Evolutionary conservation across 2,329 filamentous ascomycete genomes (phyloP).

Genomic region (Verticillium tricorpus): DNA sequence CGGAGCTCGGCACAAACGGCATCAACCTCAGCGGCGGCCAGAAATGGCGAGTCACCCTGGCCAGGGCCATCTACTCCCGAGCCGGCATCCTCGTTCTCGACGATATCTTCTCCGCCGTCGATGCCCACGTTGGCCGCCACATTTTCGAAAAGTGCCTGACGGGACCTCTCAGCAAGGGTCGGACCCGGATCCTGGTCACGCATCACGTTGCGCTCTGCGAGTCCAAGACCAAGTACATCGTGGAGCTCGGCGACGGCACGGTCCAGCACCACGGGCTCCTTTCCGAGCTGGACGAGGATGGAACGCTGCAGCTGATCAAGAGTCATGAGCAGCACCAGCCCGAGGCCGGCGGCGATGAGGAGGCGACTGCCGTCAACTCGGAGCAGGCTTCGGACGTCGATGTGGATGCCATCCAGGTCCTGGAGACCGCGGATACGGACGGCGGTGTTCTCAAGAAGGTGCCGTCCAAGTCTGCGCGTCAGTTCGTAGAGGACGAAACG

Average conservation of each 20-base stretch:
- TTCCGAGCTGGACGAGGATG: constrained; percentile 57
- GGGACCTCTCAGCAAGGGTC: constrained; percentile 62
- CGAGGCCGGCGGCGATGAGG: neutral
- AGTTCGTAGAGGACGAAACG: constrained; percentile 74
- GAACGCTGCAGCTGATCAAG: constrained; percentile 52
- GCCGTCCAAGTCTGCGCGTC: constrained; percentile 51
- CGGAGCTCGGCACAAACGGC: constrained; percentile 79
- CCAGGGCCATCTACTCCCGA: constrained; percentile 73
- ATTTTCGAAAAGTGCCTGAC: constrained; percentile 73
- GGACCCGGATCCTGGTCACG: constrained; percentile 76
- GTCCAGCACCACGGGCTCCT: constrained; percentile 61
- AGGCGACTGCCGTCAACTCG: constrained; percentile 49
- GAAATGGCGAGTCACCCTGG: constrained; percentile 77
- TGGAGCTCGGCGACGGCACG: constrained; percentile 66
- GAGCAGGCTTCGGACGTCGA: constrained; percentile 38
- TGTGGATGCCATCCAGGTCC: constrained; percentile 6
- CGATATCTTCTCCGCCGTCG: constrained; percentile 79
- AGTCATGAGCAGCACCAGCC: constrained; percentile 37
- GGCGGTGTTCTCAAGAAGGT: constrained; percentile 43
- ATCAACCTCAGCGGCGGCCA: constrained; percentile 83
- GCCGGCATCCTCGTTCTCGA: constrained; percentile 74
- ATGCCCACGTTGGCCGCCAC: constrained; percentile 75
- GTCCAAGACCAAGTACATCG: constrained; percentile 66
- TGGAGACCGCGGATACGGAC: constrained; percentile 32
- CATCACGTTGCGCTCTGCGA: constrained; percentile 73